Evolutionary conservation across 371 early-diverging fungal species (phyloP).

Genomic region (Mortierella sp.): DNA sequence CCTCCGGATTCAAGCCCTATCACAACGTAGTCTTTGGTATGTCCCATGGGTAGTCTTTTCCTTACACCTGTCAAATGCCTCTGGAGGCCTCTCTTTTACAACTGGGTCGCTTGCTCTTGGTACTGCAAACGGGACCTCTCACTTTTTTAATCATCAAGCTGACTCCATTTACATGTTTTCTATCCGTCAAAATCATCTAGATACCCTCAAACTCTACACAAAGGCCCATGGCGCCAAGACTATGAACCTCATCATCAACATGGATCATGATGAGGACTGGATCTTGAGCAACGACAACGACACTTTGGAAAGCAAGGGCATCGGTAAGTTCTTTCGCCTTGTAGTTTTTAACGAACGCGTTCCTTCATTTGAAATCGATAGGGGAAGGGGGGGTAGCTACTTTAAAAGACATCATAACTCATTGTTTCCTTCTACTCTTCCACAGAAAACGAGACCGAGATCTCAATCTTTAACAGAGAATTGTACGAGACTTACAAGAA

Average conservation of each 20-base stretch:
- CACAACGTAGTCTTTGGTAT: slow-evolving; percentile 72
- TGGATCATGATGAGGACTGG: slow-evolving; percentile 79
- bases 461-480: slow-evolving; percentile 83
- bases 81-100: too few relatives aligned
- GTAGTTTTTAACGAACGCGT: slow-evolving; percentile 1
- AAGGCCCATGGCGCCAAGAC: slow-evolving; percentile 89
- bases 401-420: neutral
- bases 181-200: slow-evolving; percentile 42
- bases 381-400: too few relatives aligned
- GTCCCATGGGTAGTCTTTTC: too few relatives aligned
- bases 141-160: too few relatives aligned
- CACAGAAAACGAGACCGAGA: slow-evolving; percentile 85
- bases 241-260: slow-evolving; percentile 87
- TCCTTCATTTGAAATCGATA: too few relatives aligned
- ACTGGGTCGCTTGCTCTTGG: too few relatives aligned
- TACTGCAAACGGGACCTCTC: too few relatives aligned
- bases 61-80: too few relatives aligned
- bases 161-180: too few relatives aligned
- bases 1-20: slow-evolving; percentile 80
- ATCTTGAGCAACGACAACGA: slow-evolving; percentile 69
- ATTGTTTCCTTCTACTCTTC: neutral
- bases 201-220: slow-evolving; percentile 89
- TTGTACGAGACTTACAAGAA: slow-evolving; percentile 76
- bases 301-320: slow-evolving; percentile 67
- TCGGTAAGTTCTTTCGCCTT: slow-evolving; percentile 61